Base-by-base conservation (phyloP, 2,329 filamentous ascomycete species). In the Metarhizium humberi region DNA sequence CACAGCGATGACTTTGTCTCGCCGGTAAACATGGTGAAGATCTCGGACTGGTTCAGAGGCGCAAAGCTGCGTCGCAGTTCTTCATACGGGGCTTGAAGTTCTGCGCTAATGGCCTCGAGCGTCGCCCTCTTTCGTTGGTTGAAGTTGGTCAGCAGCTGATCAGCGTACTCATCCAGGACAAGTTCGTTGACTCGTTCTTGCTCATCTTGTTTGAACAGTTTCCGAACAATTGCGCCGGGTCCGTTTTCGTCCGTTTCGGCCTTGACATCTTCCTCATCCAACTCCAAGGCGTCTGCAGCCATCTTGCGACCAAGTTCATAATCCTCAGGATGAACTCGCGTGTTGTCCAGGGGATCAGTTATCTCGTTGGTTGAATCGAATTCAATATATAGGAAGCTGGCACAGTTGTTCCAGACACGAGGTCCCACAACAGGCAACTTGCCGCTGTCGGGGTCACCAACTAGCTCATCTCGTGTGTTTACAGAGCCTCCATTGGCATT, bases 281-380 rank as follows among this genome's bases (percentile, higher is more conserved):
- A 79, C 68, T 96, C 92, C 50, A 99, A 78, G 16, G 94, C 94
- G 76, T 99, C 94, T 3, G 94, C 94, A 20, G 94, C 94, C 87
- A 99, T 97, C 74, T 99, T 99, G 63, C 92, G 89, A 51, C 91
- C 94, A 58, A 99, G 86, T 63, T 99, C 94, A 71, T 99, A 99
- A 68, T 99, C 94, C 75, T 99, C 94, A 1, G 94, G 94, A 66
- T 99, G 94, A 18, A 99, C 91, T 75, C 94, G 88, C 50, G 94
- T 99, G 67, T 94, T 95, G 72, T 99, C 94, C 30, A 99, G 79
- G 56, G 95, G 95, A 67, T 99, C 94, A 1, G 92, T 90, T 14
- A 88, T 81, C 2, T 86, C 80, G 63, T 90, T 90, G 14, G 86
- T 84, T n/a, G 84, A 79, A 61, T 96, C 92, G 66, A 90, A 96